phyloP scores from a whole-genome alignment of 2,329 filamentous ascomycete genomes.

The Cladophialophora immunda region DNA sequence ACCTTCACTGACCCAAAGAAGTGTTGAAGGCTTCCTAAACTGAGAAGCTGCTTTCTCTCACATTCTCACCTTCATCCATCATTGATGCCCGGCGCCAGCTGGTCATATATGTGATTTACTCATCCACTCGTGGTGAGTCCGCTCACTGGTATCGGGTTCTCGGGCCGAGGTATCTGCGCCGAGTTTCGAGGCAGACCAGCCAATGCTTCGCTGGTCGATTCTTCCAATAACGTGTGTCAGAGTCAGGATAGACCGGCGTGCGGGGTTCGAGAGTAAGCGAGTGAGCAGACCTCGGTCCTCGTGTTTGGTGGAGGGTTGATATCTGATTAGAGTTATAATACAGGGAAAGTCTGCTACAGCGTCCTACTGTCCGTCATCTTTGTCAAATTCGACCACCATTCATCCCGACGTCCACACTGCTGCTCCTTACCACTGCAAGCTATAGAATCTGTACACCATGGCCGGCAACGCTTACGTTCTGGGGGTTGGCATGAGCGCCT shows the following conservation, averaged over 20 bases:
- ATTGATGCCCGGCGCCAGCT: too few relatives aligned
- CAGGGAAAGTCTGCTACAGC: neutral
- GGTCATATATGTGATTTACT: too few relatives aligned
- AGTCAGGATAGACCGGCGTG: neutral
- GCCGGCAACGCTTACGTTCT: constrained; percentile 76
- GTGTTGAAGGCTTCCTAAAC: neutral
- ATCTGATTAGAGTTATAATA: neutral
- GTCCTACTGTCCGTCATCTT: neutral
- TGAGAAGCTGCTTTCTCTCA: neutral
- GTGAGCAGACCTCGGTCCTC: constrained; percentile 4
- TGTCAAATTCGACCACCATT: neutral
- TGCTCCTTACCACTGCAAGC: too few relatives aligned
- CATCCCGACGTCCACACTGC: neutral
- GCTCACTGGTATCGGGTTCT: neutral
- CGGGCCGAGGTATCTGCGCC: neutral
- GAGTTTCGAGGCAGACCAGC: constrained; percentile 2
- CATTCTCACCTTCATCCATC: too few relatives aligned
- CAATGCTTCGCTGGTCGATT: neutral
- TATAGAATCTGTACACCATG: neutral
- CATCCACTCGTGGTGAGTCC: neutral
- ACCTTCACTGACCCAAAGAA: neutral
- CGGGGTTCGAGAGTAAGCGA: constrained; percentile 3
- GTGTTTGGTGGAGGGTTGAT: neutral
- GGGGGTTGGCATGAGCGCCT: constrained; percentile 98
- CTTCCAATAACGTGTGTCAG: neutral